Percentiles rank a stretch among this genome's conserved stretches.
Conservation (phyloP, 176 grass and related monocot species). For the Musa beccarii region DNA sequence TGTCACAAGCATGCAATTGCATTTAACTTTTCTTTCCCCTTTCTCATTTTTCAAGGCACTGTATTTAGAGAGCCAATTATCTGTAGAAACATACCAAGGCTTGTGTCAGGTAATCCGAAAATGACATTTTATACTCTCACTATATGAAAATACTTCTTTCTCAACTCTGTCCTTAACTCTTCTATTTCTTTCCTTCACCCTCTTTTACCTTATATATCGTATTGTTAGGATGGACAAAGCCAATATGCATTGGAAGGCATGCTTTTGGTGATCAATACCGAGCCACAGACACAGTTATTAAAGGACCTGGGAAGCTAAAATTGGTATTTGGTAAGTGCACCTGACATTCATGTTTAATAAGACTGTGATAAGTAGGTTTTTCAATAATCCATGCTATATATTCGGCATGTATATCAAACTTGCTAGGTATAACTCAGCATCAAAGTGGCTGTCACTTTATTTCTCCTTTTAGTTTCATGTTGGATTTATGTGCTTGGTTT, state of each 20-base stretch:
- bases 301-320: constrained; percentile 92
- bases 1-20: constrained; percentile 7
- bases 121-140: constrained; percentile 8
- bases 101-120: constrained; percentile 50
- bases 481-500: neutral
- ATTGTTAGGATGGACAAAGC: constrained; percentile 77
- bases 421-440: neutral
- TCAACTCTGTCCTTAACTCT: neutral
- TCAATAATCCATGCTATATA: neutral
- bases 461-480: neutral
- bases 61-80: constrained; percentile 96
- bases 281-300: constrained; percentile 73
- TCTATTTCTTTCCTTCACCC: neutral
- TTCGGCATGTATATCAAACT: too few relatives aligned
- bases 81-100: constrained; percentile 67
- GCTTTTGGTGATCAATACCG: constrained; percentile 97
- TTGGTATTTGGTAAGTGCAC: constrained; percentile 73
- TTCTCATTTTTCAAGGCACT: constrained; percentile 44
- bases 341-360: neutral
- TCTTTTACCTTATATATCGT: constrained; percentile 1
- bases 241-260: constrained; percentile 96
- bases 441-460: neutral
- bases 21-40: constrained; percentile 11
- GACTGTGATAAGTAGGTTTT: neutral
- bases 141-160: neutral